Percentiles rank a stretch among this genome's conserved stretches.
Evolutionary conservation across 2,329 filamentous ascomycete species (phyloP).

Genomic region (Sporothrix euskadiensis): DNA sequence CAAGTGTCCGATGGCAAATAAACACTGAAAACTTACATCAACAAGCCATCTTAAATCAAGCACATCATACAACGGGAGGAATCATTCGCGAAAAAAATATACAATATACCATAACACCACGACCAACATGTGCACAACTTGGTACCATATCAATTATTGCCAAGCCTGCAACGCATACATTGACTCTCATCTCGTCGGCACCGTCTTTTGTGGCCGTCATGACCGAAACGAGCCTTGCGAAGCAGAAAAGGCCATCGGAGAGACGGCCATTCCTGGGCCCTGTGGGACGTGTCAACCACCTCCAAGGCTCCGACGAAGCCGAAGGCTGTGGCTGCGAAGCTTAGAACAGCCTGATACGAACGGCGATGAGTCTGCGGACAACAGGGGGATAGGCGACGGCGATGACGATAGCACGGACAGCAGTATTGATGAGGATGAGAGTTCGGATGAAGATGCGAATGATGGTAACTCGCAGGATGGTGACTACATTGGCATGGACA

Average conservation of each 20-base stretch:
- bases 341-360: not conserved
- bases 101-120: not conserved
- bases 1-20: not conserved
- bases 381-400: not conserved
- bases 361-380: not conserved
- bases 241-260: not conserved
- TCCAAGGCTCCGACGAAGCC: not conserved
- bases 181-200: conserved; percentile 6
- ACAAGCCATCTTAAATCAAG: not conserved
- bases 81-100: not conserved
- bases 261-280: conserved; percentile 2
- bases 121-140: conserved; percentile 19
- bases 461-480: not conserved
- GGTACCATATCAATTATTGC: conserved; percentile 22
- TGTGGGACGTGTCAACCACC: conserved; percentile 11
- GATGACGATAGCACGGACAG: not conserved
- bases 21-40: not conserved
- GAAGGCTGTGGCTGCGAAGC: not conserved
- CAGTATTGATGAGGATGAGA: not conserved
- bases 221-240: conserved; percentile 9
- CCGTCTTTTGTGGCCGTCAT: conserved; percentile 9
- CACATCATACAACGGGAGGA: not conserved
- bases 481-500: not conserved
- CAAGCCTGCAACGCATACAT: conserved; percentile 15
- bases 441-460: not conserved